phyloP scores from a whole-genome alignment of 148 eudicot species.

The Oxyria digyna region DNA sequence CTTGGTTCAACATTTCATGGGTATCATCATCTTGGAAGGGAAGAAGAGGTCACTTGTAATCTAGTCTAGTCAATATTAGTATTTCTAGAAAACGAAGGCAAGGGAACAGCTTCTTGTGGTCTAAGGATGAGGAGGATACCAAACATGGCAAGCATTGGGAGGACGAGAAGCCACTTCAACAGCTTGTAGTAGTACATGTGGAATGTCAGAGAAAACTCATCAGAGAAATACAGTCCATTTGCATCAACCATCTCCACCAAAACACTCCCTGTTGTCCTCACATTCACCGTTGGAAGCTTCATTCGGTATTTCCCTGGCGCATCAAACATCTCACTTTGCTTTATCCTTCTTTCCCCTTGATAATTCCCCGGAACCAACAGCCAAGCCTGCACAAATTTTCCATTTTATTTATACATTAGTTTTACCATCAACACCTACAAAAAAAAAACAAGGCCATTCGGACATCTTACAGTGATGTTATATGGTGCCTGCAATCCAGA shows the following conservation, averaged over 20 bases:
- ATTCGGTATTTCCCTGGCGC: slow-evolving; percentile 56
- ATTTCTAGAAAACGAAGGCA: slow-evolving; percentile 89
- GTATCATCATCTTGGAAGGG: no score
- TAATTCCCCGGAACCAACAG: slow-evolving; percentile 93
- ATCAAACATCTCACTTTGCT: slow-evolving; percentile 46
- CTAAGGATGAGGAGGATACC: slow-evolving; percentile 72
- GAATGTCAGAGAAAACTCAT: slow-evolving; percentile 84
- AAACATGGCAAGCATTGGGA: slow-evolving; percentile 96
- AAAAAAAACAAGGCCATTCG: background rate
- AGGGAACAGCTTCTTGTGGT: slow-evolving; percentile 78
- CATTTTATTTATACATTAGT: background rate
- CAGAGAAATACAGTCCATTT: slow-evolving; percentile 69
- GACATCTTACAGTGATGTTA: slow-evolving; percentile 68
- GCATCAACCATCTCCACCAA: slow-evolving; percentile 82
- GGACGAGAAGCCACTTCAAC: slow-evolving; percentile 85
- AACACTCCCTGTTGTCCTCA: slow-evolving; percentile 80
- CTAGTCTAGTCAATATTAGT: no score
- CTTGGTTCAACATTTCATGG: no score
- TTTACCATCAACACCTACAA: background rate
- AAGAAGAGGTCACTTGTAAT: no score
- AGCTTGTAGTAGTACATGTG: slow-evolving; percentile 87
- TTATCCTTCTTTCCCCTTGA: slow-evolving; percentile 86
- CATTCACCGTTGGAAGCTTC: slow-evolving; percentile 88
- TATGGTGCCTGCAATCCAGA: slow-evolving; percentile 91
- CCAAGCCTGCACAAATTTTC: slow-evolving; percentile 30